phyloP scores from a whole-genome alignment of 768 basidiomycete species.

The Leccinum broughii region DNA sequence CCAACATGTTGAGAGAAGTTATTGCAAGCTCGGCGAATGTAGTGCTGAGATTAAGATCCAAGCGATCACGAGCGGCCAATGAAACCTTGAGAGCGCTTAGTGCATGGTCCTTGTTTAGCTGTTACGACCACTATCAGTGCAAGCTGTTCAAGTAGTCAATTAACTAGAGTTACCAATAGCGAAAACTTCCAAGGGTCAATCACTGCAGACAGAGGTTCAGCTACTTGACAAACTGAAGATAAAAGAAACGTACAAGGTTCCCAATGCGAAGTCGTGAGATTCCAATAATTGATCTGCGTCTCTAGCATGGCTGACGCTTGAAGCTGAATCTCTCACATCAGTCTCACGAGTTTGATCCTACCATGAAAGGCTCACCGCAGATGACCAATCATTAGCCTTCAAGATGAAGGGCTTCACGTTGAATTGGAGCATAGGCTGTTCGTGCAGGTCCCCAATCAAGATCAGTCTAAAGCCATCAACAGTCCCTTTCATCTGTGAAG shows the following conservation, averaged over 20 bases:
- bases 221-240: neutral
- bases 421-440: slow-evolving; percentile 91
- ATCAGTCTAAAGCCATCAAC: slow-evolving; percentile 93
- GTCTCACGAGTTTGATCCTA: neutral
- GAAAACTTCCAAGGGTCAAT: slow-evolving; percentile 97
- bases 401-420: slow-evolving; percentile 83
- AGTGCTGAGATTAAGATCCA: slow-evolving; percentile 90
- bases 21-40: slow-evolving; percentile 86
- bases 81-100: slow-evolving; percentile 56
- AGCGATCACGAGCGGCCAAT: slow-evolving; percentile 73
- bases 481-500: slow-evolving; percentile 69
- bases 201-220: slow-evolving; percentile 45
- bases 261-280: slow-evolving; percentile 96
- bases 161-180: slow-evolving; percentile 48
- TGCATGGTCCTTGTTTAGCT: slow-evolving; percentile 56
- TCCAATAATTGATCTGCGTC: slow-evolving; percentile 92
- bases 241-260: slow-evolving; percentile 67
- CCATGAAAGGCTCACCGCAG: slow-evolving; percentile 55
- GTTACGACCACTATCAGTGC: slow-evolving; percentile 14
- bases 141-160: neutral
- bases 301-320: slow-evolving; percentile 81
- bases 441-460: slow-evolving; percentile 92
- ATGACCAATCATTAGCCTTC: slow-evolving; percentile 91
- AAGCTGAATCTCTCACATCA: slow-evolving; percentile 48
- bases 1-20: slow-evolving; percentile 70